Conservation (phyloP, 805 yeast species). For the Monosporozyma servazzii region DNA sequence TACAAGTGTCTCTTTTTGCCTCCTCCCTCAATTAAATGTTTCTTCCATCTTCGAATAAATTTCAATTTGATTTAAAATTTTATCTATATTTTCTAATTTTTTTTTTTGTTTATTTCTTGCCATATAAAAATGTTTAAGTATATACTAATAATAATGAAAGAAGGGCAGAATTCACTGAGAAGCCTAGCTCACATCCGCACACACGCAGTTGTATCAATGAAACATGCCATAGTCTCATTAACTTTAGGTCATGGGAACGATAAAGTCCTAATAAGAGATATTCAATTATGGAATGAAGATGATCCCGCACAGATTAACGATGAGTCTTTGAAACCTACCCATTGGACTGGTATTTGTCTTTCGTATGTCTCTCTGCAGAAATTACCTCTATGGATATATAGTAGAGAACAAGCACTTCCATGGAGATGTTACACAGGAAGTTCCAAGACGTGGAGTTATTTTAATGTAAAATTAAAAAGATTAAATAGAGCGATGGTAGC, state of each 20-base stretch:
- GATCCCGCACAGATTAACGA: neutral
- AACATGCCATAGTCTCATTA: neutral
- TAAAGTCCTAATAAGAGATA: conserved; percentile 18
- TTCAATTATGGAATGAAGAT: conserved; percentile 21
- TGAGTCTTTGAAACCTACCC: neutral
- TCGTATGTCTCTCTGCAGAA: conserved; percentile 17
- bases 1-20: neutral
- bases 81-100: neutral
- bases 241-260: neutral
- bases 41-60: neutral
- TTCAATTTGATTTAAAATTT: neutral
- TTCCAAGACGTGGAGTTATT: conserved; percentile 20
- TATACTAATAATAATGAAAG: neutral
- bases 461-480: conserved; percentile 19
- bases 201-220: neutral
- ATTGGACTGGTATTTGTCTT: conserved; percentile 13
- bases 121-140: neutral
- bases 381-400: conserved; percentile 24
- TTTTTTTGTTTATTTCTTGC: neutral
- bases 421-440: conserved; percentile 20
- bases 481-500: conserved; percentile 7
- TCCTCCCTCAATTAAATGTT: neutral
- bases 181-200: too few species aligned
- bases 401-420: neutral
- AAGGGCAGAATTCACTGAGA: too few species aligned